Percentiles rank a stretch among this genome's conserved stretches.
Evolutionary conservation across 2,329 filamentous ascomycete genomes (phyloP).

Genomic region (Aspergillus udagawae): DNA sequence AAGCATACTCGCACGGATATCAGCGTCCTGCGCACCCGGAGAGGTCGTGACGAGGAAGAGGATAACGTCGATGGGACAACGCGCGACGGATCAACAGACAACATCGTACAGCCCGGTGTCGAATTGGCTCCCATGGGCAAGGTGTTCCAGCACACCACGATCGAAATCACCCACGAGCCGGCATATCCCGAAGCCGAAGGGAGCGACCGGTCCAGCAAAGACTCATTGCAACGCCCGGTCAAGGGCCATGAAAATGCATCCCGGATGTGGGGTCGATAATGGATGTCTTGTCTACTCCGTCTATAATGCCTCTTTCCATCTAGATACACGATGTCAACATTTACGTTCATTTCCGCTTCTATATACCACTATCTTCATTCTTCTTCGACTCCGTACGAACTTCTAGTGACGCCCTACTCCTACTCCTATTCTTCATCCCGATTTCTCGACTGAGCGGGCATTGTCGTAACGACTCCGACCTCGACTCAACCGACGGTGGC

Average conservation of each 20-base stretch:
- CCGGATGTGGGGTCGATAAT: slow-evolving; percentile 23
- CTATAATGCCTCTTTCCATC: background rate
- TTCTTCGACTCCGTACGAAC: background rate
- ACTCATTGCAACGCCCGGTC: slow-evolving; percentile 12
- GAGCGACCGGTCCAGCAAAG: slow-evolving; percentile 27
- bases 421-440: background rate
- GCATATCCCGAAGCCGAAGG: slow-evolving; percentile 23
- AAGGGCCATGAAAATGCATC: slow-evolving; percentile 9
- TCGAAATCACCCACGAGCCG: slow-evolving; percentile 39
- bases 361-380: background rate
- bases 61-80: slow-evolving; percentile 26
- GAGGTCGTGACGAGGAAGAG: slow-evolving; percentile 12
- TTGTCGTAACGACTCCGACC: background rate
- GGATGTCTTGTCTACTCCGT: background rate
- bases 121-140: slow-evolving; percentile 34
- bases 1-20: slow-evolving; percentile 17
- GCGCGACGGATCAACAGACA: slow-evolving; percentile 45
- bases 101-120: slow-evolving; percentile 34
- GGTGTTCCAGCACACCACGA: slow-evolving; percentile 43
- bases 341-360: background rate
- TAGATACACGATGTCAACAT: slow-evolving; percentile 5
- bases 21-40: slow-evolving; percentile 15
- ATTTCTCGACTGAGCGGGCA: background rate
- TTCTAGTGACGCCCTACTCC: background rate
- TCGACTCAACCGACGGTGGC: background rate